Base-by-base conservation (phyloP, 202 grass and related monocot genomes). In the Elaeis oleifera region DNA sequence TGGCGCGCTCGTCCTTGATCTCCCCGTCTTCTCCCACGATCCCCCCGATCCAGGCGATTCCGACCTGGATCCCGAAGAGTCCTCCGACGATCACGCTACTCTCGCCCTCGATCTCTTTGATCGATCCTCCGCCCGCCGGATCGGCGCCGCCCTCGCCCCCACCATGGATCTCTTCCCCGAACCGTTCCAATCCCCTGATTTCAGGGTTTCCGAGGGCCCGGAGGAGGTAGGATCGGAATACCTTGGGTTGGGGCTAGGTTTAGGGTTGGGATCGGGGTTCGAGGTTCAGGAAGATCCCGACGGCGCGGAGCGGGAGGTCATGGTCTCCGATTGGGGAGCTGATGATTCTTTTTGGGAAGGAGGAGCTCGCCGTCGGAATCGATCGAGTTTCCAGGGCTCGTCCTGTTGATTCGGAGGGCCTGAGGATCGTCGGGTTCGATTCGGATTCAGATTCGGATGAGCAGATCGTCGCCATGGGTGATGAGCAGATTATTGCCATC, bases 321-420 rank as follows among this genome's bases (percentile, higher is more conserved):
- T 31, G 28, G 5, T 31, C 28, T 6, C 28, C 0, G 56, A 71
- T 31, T 71, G 68, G 68, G 39, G 44, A 17, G 48, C 39, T 2
- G 68, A 71, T 15, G 68, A 71, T 14, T 71, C 57, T 71, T 71
- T 18, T 21, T 71, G 20, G 56, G 56, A 2, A 51, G 68, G 39
- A 31, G 58, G 68, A 71, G 24, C 17, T 60, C 57, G 8, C 14
- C 44, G 23, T 31, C 39, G 11, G 36, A 58, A 23, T 60, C 68
- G 39, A 53, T 60, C 39, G 68, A 71, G 44, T 71, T 60, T 71
- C 68, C 31, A 32, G 68, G 44, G 55, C 68, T 51, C 56, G 57
- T 17, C 68, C 23, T 25, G 49, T 60, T 17, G 56, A 60, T 52
- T 60, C 68, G 16, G 56, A 71, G 19, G 57, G 68, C 11, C 22